Evolutionary conservation across 306 rosid species (phyloP), one percentile per base, ranked within the genome.

Genomic region (Cucurbita pepo): DNA sequence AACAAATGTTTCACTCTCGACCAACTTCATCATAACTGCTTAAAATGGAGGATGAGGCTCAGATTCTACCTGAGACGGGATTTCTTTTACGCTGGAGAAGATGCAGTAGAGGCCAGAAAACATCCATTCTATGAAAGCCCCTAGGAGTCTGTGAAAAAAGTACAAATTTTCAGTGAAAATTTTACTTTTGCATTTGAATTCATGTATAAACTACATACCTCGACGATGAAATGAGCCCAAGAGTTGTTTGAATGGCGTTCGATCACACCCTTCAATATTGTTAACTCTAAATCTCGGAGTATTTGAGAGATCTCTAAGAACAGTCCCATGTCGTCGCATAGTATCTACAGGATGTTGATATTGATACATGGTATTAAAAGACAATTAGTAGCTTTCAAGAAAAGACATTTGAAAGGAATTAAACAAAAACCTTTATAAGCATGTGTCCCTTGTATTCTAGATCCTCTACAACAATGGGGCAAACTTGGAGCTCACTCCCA

Each of bases 381-480:
- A 57, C 55, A 18, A 43, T 13, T 8, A 3, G 48, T 18, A n/a
- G 60, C 9, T 7, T 25, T 6, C 45, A 36, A 61, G 36, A 41
- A 53, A 59, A 53, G 15, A 19, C 8, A 44, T 60, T 52, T 10
- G 3, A 21, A 43, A 14, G 10, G n/a, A 34, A 15, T 16, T 21
- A 9, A 7, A 41, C 41, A 64, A 52, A 59, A 43, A 90, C 98
- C 96, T 94, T 88, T 60, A 90, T 85, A 69, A 87, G 89, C 89
- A 94, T 83, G 80, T 85, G 89, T 30, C 95, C 97, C 9, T 90
- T 71, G 77, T 78, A 56, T 75, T 85, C 92, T 38, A 94, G 90
- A 80, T 94, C 97, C 79, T 94, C 97, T 48, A 94, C 89, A 22
- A 90, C 85, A 56, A 94, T 87, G 63, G 97, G 98, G 77, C 86